Evolutionary conservation across 23 red algal genomes (phyloP).

Genomic region (Agarophyton chilense): DNA sequence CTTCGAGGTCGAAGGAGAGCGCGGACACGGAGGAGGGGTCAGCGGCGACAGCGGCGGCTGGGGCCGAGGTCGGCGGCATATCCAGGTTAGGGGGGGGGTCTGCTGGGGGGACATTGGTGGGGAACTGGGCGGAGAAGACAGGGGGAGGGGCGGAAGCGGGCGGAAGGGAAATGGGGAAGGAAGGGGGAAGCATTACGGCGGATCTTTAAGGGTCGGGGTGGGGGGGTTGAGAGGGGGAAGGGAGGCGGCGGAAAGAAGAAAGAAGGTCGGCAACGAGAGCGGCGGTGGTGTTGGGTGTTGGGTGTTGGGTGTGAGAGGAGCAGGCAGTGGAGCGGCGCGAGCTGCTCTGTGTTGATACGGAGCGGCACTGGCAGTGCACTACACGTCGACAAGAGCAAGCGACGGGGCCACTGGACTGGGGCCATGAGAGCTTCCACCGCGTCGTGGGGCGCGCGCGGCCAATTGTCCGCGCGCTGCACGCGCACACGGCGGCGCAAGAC

Average conservation of each 20-base stretch:
- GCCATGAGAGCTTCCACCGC: too few species aligned
- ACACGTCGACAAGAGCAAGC: too few species aligned
- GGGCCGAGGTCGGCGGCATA: background rate
- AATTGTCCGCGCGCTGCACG: too few species aligned
- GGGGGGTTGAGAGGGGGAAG: background rate
- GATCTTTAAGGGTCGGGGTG: too few species aligned
- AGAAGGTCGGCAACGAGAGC: too few species aligned
- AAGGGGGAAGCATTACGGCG: background rate
- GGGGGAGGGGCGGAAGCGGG: background rate
- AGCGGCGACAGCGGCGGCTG: background rate
- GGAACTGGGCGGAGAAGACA: background rate
- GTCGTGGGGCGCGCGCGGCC: too few species aligned
- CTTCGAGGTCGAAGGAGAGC: slow-evolving; percentile 12
- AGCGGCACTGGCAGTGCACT: too few species aligned
- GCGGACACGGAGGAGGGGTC: background rate
- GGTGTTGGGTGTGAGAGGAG: too few species aligned
- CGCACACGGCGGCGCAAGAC: too few species aligned
- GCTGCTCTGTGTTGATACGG: too few species aligned
- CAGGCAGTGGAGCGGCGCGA: too few species aligned
- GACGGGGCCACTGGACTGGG: background rate
- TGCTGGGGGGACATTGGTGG: background rate
- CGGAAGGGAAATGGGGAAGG: background rate
- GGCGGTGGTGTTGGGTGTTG: too few species aligned
- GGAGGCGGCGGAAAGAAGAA: background rate
- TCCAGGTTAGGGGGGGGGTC: background rate